phyloP scores from a whole-genome alignment of 2,329 filamentous ascomycete species.

The Ceratocystis cacaofunesta region DNA sequence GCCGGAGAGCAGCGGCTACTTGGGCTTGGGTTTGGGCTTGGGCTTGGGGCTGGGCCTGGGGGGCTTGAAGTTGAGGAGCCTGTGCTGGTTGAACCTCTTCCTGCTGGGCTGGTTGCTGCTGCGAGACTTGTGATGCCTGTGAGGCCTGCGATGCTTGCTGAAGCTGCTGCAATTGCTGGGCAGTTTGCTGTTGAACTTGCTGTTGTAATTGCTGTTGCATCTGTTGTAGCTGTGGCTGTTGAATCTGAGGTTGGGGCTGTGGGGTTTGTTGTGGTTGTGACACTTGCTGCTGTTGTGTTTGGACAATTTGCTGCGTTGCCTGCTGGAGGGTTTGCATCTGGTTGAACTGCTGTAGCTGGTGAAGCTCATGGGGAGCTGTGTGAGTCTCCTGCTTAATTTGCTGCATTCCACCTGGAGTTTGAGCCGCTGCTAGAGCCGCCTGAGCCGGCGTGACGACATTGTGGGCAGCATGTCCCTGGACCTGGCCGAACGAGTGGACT shows the following conservation, averaged over 20 bases:
- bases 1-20: neutral
- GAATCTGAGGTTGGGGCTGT: slow-evolving; percentile 14
- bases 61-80: no score
- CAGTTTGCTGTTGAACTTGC: slow-evolving; percentile 12
- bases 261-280: slow-evolving; percentile 12
- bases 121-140: neutral
- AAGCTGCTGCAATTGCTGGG: slow-evolving; percentile 14
- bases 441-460: slow-evolving; percentile 17
- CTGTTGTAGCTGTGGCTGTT: slow-evolving; percentile 18
- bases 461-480: slow-evolving; percentile 21
- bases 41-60: neutral
- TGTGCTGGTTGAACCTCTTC: neutral
- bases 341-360: slow-evolving; percentile 21
- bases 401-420: neutral
- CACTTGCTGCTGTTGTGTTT: slow-evolving; percentile 1
- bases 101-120: neutral
- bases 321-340: slow-evolving; percentile 22
- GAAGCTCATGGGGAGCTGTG: slow-evolving; percentile 12
- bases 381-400: slow-evolving; percentile 7
- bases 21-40: neutral
- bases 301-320: slow-evolving; percentile 21
- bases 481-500: slow-evolving; percentile 24
- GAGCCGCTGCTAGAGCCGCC: slow-evolving; percentile 14
- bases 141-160: slow-evolving; percentile 6
- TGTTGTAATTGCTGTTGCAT: slow-evolving; percentile 18